Base-by-base conservation (phyloP, 176 grass and related monocot species). In the Neostapfia colusana region DNA sequence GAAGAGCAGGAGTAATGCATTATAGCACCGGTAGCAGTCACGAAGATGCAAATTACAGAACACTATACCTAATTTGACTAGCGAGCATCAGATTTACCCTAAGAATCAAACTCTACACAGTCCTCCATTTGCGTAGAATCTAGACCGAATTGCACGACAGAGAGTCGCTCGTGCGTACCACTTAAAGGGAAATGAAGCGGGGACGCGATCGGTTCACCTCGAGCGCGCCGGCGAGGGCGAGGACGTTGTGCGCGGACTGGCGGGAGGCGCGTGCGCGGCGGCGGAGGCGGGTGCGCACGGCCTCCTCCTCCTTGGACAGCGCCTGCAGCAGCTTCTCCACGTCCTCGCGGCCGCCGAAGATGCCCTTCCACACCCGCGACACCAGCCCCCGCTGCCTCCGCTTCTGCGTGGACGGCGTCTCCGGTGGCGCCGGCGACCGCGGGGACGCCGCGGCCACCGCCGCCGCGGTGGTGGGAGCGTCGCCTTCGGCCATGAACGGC, bases 251-350 rank as follows among this genome's bases (percentile, higher is more conserved):
- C 53, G 89, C 77, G 74, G 78, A 74, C 76, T 63, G 68, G 82
- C 87, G 79, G 54, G 89, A 90, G 35, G 87, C 70, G 44, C 83
- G 92, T 34, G 92, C 89, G 20, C 96, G 84, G 37, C 87, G 86
- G 48, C 82, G 85, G 58, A 99, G 72, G 36, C 96, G 85, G 51
- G 89, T 59, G 38, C 81, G 83, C 20, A 95, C 83, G 80, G 83
- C 65, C 15, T 82, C 85, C 83, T 99, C 96, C 87, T 95, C 89
- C 75, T 81, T 92, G 69, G 96, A 88, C 65, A 99, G 83, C 78
- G 86, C 20, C 83, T 95, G 83, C 57, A 99, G 83, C 77, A 75
- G 81, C 87, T 95, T 92, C 96, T 95, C 92, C 36, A 99, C 80
- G 67, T 92, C 96, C 34, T 89, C 80, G 42, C 87, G 79, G 20